These are phyloP conservation scores for Kodamaea lidongshanica DNA, from an alignment of 805 yeast genomes.

Conservation along the genomic window DNA sequence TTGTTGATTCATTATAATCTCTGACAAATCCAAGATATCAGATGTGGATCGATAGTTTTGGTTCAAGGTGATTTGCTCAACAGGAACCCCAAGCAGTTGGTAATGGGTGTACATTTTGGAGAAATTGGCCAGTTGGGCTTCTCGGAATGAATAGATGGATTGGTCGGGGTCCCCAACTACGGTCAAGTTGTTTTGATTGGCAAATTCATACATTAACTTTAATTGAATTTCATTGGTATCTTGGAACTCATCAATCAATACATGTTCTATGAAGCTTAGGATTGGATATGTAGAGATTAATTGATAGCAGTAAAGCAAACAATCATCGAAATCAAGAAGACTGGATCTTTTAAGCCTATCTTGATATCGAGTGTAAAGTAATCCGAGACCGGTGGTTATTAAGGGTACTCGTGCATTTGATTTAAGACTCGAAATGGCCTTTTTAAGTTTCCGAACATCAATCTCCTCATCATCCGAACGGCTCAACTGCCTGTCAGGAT, in stretches of 20 bases:
- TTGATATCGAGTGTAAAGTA: slow-evolving; percentile 51
- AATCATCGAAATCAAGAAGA: slow-evolving; percentile 77
- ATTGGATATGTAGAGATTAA: slow-evolving; percentile 45
- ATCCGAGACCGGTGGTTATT: slow-evolving; percentile 2
- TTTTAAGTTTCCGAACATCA: slow-evolving; percentile 21
- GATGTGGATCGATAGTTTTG: slow-evolving; percentile 80
- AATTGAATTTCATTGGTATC: slow-evolving; percentile 81
- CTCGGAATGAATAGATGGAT: slow-evolving; percentile 83
- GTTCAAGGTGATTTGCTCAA: slow-evolving; percentile 41
- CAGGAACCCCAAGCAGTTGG: slow-evolving; percentile 10
- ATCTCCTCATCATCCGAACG: slow-evolving; percentile 4
- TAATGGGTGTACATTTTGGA: slow-evolving; percentile 44
- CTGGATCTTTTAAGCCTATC: slow-evolving; percentile 33
- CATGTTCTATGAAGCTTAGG: slow-evolving; percentile 52
- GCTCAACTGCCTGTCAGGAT: too few species aligned
- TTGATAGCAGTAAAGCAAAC: slow-evolving; percentile 50
- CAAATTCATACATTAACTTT: slow-evolving; percentile 50
- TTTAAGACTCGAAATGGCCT: slow-evolving; percentile 51
- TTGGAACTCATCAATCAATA: slow-evolving; percentile 90
- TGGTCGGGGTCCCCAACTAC: slow-evolving; percentile 97
- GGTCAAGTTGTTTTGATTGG: slow-evolving; percentile 53
- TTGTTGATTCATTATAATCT: slow-evolving; percentile 59
- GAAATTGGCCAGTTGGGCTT: slow-evolving; percentile 69
- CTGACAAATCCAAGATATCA: slow-evolving; percentile 59
- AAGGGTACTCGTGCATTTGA: slow-evolving; percentile 44